A percentile compares a stretch with the other conserved stretches of the same genome.
phyloP scores from a whole-genome alignment of 352 stramenopile genomes.

The Globisporangium nodosum region DNA sequence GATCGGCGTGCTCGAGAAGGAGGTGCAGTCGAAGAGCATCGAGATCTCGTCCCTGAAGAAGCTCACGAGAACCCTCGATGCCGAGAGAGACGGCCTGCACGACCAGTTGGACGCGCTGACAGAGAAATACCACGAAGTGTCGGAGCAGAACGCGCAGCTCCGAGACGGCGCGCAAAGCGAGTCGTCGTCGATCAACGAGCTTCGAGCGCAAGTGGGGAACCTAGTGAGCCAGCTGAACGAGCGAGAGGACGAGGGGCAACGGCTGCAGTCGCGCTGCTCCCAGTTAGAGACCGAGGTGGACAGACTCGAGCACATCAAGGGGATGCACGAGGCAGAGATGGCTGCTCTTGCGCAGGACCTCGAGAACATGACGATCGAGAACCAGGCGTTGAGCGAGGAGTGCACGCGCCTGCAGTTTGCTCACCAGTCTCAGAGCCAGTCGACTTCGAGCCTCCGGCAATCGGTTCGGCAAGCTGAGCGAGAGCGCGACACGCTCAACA shows the following conservation, averaged over 20 bases:
- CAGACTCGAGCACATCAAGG: slow-evolving; percentile 50
- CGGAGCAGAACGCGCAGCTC: slow-evolving; percentile 43
- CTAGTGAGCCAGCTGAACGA: slow-evolving; percentile 58
- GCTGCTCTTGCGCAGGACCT: slow-evolving; percentile 67
- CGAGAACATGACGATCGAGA: slow-evolving; percentile 87
- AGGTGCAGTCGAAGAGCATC: slow-evolving; percentile 30
- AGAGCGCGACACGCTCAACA: slow-evolving; percentile 58
- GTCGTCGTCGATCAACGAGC: slow-evolving; percentile 23
- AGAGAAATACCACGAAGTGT: slow-evolving; percentile 60
- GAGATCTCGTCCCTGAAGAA: slow-evolving; percentile 67
- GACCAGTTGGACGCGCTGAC: slow-evolving; percentile 69
- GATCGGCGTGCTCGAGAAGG: slow-evolving; percentile 34
- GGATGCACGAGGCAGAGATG: slow-evolving; percentile 59
- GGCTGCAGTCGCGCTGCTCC: slow-evolving; percentile 31
- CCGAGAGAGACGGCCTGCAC: slow-evolving; percentile 65
- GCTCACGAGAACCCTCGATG: slow-evolving; percentile 55
- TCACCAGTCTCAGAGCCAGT: slow-evolving; percentile 47
- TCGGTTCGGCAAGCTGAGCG: slow-evolving; percentile 53
- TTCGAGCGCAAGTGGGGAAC: slow-evolving; percentile 53
- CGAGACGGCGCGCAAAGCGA: slow-evolving; percentile 29
- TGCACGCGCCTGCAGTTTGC: slow-evolving; percentile 55
- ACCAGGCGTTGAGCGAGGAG: slow-evolving; percentile 81
- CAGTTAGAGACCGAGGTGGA: slow-evolving; percentile 55
- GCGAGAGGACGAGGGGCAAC: slow-evolving; percentile 35
- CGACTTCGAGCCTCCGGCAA: slow-evolving; percentile 44